These are phyloP conservation scores for Metschnikowia continentalis DNA, from an alignment of 805 yeast species.

Conservation along the genomic window DNA sequence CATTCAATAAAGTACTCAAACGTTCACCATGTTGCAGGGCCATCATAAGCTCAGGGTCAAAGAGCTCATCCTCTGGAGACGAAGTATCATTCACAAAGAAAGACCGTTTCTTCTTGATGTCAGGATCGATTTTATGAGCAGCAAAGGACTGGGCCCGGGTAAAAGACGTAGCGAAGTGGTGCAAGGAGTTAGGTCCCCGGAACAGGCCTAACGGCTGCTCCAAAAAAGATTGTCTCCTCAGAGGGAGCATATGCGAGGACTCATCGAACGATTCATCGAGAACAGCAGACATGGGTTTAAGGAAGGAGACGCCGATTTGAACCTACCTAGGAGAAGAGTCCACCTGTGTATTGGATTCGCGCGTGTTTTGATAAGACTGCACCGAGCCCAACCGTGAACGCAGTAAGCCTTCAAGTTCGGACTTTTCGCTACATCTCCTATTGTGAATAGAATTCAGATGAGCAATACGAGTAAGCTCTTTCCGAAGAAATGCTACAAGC, in stretches of 20 bases:
- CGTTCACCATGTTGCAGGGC: constrained; percentile 64
- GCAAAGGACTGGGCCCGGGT: constrained; percentile 66
- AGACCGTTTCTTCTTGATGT: constrained; percentile 58
- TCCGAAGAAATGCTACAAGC: too few relatives aligned
- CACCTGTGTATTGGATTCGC: not conserved
- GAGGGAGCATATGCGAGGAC: constrained; percentile 8
- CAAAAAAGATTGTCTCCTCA: constrained; percentile 18
- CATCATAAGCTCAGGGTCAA: constrained; percentile 64
- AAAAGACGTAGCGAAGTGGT: constrained; percentile 75
- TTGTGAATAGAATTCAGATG: not conserved
- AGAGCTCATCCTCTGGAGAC: constrained; percentile 49
- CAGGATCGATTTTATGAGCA: constrained; percentile 45
- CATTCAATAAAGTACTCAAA: constrained; percentile 48
- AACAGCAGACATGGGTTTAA: constrained; percentile 10
- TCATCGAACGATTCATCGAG: constrained; percentile 14
- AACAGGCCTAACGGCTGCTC: constrained; percentile 50
- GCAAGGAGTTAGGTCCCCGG: constrained; percentile 63
- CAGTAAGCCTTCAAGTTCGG: not conserved
- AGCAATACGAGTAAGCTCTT: too few relatives aligned
- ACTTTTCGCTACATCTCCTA: not conserved
- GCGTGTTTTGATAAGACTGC: constrained; percentile 4
- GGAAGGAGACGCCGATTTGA: too few relatives aligned
- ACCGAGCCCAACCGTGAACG: not conserved
- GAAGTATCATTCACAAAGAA: constrained; percentile 43
- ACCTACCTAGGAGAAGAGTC: not conserved